These are phyloP conservation scores for Colletotrichum truncatum DNA, from an alignment of 2,329 filamentous ascomycete genomes.

Conservation along the genomic window DNA sequence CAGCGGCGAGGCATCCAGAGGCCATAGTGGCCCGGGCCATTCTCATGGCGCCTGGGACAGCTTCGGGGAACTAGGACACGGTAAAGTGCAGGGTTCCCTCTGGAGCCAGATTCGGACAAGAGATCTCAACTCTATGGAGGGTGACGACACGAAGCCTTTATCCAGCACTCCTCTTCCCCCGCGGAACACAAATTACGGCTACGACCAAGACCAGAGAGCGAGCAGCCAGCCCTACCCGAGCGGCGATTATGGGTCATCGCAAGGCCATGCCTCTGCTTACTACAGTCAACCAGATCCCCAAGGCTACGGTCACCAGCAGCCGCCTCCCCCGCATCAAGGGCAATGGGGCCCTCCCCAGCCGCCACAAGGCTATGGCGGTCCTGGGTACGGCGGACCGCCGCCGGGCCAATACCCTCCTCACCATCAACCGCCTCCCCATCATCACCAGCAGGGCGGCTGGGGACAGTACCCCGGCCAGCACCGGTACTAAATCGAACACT, in stretches of 20 bases:
- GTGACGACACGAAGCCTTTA: conserved; percentile 51
- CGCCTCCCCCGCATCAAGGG: conserved; percentile 35
- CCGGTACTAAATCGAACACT: too few relatives aligned
- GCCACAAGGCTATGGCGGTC: conserved; percentile 37
- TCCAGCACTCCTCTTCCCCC: conserved; percentile 47
- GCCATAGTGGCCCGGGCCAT: conserved; percentile 49
- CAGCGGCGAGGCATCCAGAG: conserved; percentile 40
- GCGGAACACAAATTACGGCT: conserved; percentile 49
- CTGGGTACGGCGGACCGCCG: conserved; percentile 37
- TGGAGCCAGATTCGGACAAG: conserved; percentile 70
- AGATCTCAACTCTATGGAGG: conserved; percentile 65
- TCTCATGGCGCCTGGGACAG: conserved; percentile 50
- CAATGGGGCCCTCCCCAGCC: conserved; percentile 32
- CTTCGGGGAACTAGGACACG: conserved; percentile 59
- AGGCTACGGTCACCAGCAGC: conserved; percentile 42
- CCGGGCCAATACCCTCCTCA: conserved; percentile 26
- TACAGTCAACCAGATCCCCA: conserved; percentile 36
- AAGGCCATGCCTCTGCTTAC: conserved; percentile 27
- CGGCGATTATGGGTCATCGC: conserved; percentile 31
- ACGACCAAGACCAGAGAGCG: conserved; percentile 43
- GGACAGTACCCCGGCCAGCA: conserved; percentile 48
- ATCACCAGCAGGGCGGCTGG: conserved; percentile 39
- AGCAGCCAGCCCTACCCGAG: conserved; percentile 36
- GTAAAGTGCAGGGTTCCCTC: conserved; percentile 66
- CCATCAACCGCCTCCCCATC: conserved; percentile 27